These are phyloP conservation scores for Candida pseudoglaebosa DNA, from an alignment of 805 yeast genomes.

Conservation along the genomic window DNA sequence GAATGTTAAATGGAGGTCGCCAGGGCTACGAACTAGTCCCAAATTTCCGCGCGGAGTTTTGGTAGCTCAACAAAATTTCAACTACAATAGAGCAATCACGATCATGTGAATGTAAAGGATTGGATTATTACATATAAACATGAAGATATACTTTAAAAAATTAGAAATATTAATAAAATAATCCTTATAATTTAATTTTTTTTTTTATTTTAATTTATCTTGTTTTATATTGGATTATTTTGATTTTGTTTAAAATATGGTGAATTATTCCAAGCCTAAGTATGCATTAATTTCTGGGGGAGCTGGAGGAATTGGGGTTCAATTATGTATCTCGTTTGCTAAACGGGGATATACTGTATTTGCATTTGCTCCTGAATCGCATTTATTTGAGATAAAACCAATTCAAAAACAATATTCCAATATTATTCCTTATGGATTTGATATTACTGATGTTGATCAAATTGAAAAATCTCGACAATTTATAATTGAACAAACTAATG, in stretches of 20 bases:
- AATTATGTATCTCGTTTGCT: constrained; percentile 42
- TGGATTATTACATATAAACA: constrained; percentile 65
- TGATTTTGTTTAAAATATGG: too few species aligned
- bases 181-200: too few species aligned
- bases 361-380: constrained; percentile 58
- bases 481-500: constrained; percentile 19
- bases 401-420: constrained; percentile 20
- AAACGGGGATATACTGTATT: constrained; percentile 50
- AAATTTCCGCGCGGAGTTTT: background rate
- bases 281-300: constrained; percentile 52
- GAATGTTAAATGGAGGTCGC: too few species aligned
- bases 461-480: constrained; percentile 19
- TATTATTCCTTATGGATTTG: constrained; percentile 29
- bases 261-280: constrained; percentile 5
- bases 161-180: too few species aligned
- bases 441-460: constrained; percentile 30
- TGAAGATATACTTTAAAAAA: constrained; percentile 32
- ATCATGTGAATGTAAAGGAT: constrained; percentile 60
- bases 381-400: constrained; percentile 46
- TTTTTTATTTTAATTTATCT: background rate
- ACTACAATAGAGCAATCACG: background rate
- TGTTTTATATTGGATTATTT: background rate
- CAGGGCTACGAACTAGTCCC: too few species aligned
- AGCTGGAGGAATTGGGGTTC: constrained; percentile 47
- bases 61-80: background rate